Base-by-base conservation (phyloP, 108 stramenopile genomes). In the Cyclotella atomus region DNA sequence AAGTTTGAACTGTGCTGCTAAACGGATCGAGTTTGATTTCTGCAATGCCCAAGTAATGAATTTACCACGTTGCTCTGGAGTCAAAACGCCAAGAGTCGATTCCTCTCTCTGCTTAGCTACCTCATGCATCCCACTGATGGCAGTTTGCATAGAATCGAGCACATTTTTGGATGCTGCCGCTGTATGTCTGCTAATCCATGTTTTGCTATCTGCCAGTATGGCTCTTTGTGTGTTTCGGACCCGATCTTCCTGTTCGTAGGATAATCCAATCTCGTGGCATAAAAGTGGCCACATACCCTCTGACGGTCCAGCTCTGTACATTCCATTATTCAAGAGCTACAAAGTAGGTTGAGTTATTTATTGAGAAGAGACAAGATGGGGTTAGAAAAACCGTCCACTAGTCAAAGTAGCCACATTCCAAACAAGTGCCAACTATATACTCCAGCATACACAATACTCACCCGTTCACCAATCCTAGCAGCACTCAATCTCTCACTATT, bases 231-330 rank as follows among this genome's bases (percentile, higher is more conserved):
- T 83, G 2, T 38, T 66, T 28, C 95, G 88, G 9, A 96, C 79
- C 57, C 85, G 83, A 66, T 96, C 97, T 69, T 98, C 96, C 67
- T 97, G 97, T 32, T 96, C 96, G 57, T 94, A 95, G 9, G 90
- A 91, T 8, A 98, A 71, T 25, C 88, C 84, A 61, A 97, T 82
- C 84, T 98, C 97, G 41, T 94, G 82, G 71, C 97, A 97, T 8
- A 98, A 57, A 25, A 96, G 71, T 8, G 95, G 94, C 97, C 97
- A 98, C 89, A 98, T 95, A 16, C 85, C 56, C 10, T 30, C 65
- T 16, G 71, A 60, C 35, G 70, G 71, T 27, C 16, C 59, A 28
- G 71, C 77, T 43, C 34, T 62, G 29, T 47, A 25, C n/a, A 46
- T 72, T 19, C 77, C 72, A 54, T 43, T 65, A 50, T 73, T 65